These are phyloP conservation scores for Pelargonium fulgidum DNA, from an alignment of 441 rosid genomes.

Conservation along the genomic window DNA sequence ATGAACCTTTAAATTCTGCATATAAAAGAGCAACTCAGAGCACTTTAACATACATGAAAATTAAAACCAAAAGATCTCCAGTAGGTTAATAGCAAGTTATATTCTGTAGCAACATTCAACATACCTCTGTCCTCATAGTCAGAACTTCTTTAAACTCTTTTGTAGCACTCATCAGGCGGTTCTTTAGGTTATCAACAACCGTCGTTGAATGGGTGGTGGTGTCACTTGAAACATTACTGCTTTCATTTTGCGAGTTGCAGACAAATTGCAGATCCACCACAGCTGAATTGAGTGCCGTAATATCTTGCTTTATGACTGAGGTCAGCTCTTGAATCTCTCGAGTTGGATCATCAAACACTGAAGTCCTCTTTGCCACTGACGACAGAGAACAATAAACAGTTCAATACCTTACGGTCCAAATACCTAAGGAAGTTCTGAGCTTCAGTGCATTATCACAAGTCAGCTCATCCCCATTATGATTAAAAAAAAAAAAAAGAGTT, in stretches of 20 bases:
- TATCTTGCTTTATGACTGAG: conserved; percentile 78
- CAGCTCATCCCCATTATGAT: neutral
- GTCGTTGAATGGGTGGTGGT: conserved; percentile 78
- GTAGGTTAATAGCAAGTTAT: conserved; percentile 4
- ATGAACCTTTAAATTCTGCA: conserved; percentile 78
- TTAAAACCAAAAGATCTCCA: neutral
- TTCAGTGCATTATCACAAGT: neutral
- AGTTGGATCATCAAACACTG: conserved; percentile 89
- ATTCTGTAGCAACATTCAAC: neutral
- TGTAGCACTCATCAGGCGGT: conserved; percentile 64
- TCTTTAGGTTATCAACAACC: conserved; percentile 57
- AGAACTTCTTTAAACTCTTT: conserved; percentile 91
- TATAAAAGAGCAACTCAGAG: conserved; percentile 13
- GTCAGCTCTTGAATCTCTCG: conserved; percentile 86
- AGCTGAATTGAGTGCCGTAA: conserved; percentile 78
- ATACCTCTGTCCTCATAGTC: conserved; percentile 86
- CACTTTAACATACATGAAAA: neutral
- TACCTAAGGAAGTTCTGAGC: neutral
- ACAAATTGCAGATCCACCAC: conserved; percentile 74
- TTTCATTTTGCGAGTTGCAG: conserved; percentile 59
- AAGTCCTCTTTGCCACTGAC: conserved; percentile 83
- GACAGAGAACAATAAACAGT: conserved; percentile 8
- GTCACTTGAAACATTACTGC: conserved; percentile 61
- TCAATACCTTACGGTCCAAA: neutral
- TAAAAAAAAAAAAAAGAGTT: neutral